A percentile compares a stretch with the other conserved stretches of the same genome.
Conservation (phyloP, 2,329 filamentous ascomycete species). For the Alternaria solani region DNA sequence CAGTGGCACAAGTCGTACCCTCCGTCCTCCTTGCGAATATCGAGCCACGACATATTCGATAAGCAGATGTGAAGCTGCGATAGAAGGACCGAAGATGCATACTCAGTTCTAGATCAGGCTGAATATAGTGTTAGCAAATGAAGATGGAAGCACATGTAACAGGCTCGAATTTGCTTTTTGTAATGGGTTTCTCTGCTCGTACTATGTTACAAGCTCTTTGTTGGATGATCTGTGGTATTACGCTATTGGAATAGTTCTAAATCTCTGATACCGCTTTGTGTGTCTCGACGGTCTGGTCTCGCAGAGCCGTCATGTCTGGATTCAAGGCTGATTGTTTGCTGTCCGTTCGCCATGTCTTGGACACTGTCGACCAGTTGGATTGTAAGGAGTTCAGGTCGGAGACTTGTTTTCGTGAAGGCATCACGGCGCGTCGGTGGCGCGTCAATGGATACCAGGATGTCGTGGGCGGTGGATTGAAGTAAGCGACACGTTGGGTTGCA, state of each 20-base stretch:
- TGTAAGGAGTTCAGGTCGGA: background rate
- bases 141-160: background rate
- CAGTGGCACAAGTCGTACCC: background rate
- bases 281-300: background rate
- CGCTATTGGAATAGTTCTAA: background rate
- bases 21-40: background rate
- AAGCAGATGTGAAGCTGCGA: background rate
- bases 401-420: background rate
- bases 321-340: background rate
- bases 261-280: background rate
- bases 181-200: background rate
- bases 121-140: background rate
- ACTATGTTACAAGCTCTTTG: background rate
- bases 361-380: background rate
- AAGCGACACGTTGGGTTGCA: no score
- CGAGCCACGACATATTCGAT: background rate
- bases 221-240: background rate
- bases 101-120: background rate
- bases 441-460: background rate
- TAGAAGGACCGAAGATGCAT: background rate
- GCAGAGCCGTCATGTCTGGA: background rate
- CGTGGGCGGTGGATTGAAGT: no score
- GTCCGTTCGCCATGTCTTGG: background rate
- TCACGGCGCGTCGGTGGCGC: background rate
- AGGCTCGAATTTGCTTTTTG: background rate